These are phyloP conservation scores for Monosporascus sp. DNA, from an alignment of 2,329 filamentous ascomycete species.

Conservation along the genomic window DNA sequence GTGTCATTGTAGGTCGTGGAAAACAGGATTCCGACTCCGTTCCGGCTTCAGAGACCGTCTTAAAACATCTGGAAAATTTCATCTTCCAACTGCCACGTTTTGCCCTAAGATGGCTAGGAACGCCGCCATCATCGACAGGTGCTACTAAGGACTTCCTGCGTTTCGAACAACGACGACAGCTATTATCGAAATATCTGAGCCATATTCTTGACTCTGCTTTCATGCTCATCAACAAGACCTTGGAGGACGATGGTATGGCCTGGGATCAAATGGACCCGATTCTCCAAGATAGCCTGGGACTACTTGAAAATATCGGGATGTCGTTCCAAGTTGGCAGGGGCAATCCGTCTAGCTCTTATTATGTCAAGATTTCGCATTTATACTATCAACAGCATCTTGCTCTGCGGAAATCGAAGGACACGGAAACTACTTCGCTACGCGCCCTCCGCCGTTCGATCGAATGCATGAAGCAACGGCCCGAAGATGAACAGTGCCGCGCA, in stretches of 20 bases:
- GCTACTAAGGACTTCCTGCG: constrained; percentile 53
- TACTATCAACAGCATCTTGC: constrained; percentile 61
- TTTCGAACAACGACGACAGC: constrained; percentile 55
- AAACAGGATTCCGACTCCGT: constrained; percentile 6
- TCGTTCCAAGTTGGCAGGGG: constrained; percentile 18
- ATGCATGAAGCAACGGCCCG: constrained; percentile 49
- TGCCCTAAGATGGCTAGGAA: constrained; percentile 56
- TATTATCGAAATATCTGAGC: constrained; percentile 46
- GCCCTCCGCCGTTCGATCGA: constrained; percentile 61
- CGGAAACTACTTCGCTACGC: constrained; percentile 43
- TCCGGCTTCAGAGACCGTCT: constrained; percentile 9
- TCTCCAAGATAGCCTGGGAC: constrained; percentile 49
- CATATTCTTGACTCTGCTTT: constrained; percentile 57
- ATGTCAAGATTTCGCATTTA: constrained; percentile 65
- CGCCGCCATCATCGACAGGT: constrained; percentile 45
- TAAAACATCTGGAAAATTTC: constrained; percentile 47
- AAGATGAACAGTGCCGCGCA: constrained; percentile 52
- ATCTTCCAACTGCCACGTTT: constrained; percentile 57
- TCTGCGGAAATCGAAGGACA: constrained; percentile 40
- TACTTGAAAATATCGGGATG: constrained; percentile 50
- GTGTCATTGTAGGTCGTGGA: constrained; percentile 32
- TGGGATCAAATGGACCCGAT: constrained; percentile 55
- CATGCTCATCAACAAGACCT: constrained; percentile 47
- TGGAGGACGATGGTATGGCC: constrained; percentile 40
- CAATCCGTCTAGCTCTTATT: constrained; percentile 38